phyloP scores from a whole-genome alignment of 2,329 filamentous ascomycete species.

The Aspergillus pseudoviridinutans region DNA sequence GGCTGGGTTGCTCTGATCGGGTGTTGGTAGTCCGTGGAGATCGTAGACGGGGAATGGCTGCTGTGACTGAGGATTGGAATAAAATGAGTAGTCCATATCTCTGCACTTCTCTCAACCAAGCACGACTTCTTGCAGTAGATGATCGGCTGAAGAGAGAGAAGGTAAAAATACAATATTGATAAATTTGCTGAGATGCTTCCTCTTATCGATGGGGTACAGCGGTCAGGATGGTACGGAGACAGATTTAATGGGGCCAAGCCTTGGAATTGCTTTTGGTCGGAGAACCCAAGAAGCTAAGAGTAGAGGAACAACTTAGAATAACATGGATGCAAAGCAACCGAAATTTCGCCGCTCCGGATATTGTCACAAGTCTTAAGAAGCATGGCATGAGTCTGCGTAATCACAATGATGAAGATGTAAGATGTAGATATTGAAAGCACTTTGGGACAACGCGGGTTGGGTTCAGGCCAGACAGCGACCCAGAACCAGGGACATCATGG shows the following conservation, averaged over 20 bases:
- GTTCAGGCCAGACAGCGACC: background rate
- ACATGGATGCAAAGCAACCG: background rate
- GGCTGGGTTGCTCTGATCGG: conserved; percentile 36
- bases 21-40: conserved; percentile 44
- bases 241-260: background rate
- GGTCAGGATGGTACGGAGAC: background rate
- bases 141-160: background rate
- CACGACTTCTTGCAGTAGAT: background rate
- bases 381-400: background rate
- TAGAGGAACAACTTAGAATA: background rate
- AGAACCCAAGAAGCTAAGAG: background rate
- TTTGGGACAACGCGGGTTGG: background rate
- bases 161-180: background rate
- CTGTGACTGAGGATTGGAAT: conserved; percentile 38
- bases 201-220: background rate
- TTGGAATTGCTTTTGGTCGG: background rate
- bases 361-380: background rate
- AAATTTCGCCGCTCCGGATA: background rate
- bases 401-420: background rate
- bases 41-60: conserved; percentile 50
- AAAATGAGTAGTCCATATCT: conserved; percentile 57
- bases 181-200: background rate
- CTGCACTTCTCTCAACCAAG: background rate
- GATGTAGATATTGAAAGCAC: background rate
- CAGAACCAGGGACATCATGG: no score